A percentile compares a stretch with the other conserved stretches of the same genome.
Evolutionary conservation across 2,329 filamentous ascomycete genomes (phyloP).

Genomic region (Colletotrichum tofieldiae): DNA sequence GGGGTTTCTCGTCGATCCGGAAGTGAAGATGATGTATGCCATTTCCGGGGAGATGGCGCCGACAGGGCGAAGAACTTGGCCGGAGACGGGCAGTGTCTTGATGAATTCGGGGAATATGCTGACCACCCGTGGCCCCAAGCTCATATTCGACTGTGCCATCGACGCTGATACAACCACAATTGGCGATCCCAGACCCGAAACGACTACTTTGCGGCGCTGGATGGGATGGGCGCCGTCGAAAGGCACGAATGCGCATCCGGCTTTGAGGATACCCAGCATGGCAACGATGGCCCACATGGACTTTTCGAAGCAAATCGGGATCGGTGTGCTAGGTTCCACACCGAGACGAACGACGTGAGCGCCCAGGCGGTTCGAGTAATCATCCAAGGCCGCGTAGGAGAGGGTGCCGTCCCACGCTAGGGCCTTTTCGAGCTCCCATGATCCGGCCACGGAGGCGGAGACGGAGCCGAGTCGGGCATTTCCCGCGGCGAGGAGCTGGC

Average conservation of each 20-base stretch:
- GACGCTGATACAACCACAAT: conserved; percentile 8
- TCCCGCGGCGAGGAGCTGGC: conserved; percentile 19
- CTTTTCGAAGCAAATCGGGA: conserved; percentile 44
- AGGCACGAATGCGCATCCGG: conserved; percentile 39
- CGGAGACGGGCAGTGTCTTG: not conserved
- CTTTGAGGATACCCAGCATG: conserved; percentile 41
- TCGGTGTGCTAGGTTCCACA: conserved; percentile 23
- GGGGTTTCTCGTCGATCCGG: conserved; percentile 64
- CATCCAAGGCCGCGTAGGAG: conserved; percentile 6
- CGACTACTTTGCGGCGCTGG: not conserved
- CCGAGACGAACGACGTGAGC: not conserved
- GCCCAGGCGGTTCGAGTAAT: conserved; percentile 14
- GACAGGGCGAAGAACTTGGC: not conserved
- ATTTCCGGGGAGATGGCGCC: conserved; percentile 22
- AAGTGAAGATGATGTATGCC: conserved; percentile 53
- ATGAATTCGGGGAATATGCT: conserved; percentile 18
- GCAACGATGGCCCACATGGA: conserved; percentile 40
- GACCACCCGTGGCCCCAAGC: not conserved
- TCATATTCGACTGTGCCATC: conserved; percentile 38
- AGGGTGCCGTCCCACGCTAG: conserved; percentile 9
- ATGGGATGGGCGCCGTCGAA: conserved; percentile 32
- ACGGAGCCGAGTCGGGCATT: too few species aligned
- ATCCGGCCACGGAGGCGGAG: conserved; percentile 16
- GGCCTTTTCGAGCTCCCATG: conserved; percentile 20
- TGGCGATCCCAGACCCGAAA: not conserved